These are phyloP conservation scores for Candida neerlandica DNA, from an alignment of 1,139 yeast genomes.

Conservation along the genomic window DNA sequence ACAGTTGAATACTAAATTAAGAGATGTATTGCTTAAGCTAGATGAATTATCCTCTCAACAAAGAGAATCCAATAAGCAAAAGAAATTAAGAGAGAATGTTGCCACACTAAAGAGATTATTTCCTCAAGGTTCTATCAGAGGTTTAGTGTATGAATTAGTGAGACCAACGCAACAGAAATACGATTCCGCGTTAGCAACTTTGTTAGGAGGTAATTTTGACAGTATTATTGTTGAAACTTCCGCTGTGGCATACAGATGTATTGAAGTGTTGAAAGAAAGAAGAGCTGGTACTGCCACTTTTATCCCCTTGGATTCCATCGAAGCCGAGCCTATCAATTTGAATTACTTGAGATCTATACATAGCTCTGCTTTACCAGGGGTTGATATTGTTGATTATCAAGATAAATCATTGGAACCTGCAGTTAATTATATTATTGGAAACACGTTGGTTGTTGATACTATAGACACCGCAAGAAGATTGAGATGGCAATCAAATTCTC, in stretches of 20 bases:
- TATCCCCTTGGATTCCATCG: slow-evolving; percentile 81
- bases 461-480: slow-evolving; percentile 68
- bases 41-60: slow-evolving; percentile 76
- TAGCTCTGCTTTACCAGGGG: slow-evolving; percentile 59
- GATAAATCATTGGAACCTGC: slow-evolving; percentile 70
- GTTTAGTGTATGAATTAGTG: slow-evolving; percentile 77
- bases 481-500: slow-evolving; percentile 58
- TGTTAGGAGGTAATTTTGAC: slow-evolving; percentile 79
- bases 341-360: slow-evolving; percentile 62
- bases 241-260: slow-evolving; percentile 78
- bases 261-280: slow-evolving; percentile 81
- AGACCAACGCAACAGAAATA: slow-evolving; percentile 77
- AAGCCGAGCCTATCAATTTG: slow-evolving; percentile 54
- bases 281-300: slow-evolving; percentile 84
- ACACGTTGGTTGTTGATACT: slow-evolving; percentile 77
- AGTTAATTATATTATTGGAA: slow-evolving; percentile 77
- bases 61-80: slow-evolving; percentile 74
- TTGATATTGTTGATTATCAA: slow-evolving; percentile 76
- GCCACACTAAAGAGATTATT: slow-evolving; percentile 65
- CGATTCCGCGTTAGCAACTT: slow-evolving; percentile 75
- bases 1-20: slow-evolving; percentile 63
- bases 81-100: slow-evolving; percentile 70
- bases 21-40: slow-evolving; percentile 60
- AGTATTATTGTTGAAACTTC: slow-evolving; percentile 81
- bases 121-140: slow-evolving; percentile 73